Base-by-base conservation (phyloP, 2,329 filamentous ascomycete genomes). In the Diaporthe sp. region DNA sequence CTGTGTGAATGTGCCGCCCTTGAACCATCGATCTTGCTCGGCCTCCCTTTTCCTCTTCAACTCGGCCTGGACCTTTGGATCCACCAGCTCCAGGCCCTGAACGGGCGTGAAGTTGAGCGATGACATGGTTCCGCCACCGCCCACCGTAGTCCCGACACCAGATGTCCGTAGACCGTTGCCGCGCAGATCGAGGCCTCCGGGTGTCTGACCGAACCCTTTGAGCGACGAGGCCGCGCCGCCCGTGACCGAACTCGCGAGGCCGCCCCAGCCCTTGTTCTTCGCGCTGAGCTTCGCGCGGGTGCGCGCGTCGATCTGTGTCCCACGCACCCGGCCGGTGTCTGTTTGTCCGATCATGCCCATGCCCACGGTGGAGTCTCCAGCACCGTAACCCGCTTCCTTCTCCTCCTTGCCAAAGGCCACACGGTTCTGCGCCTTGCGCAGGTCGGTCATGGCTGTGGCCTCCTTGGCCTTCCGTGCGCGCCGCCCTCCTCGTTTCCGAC, bases 321-420 rank as follows among this genome's bases (percentile, higher is more conserved):
- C 93, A 74, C 97, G 94, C 77, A 99, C 94, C 17, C 94, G 92
- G n/a, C 97, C 97, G 78, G 96, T 95, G 82, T 96, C 94, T 78
- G 92, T 88, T 81, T 95, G 93, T 0, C 97, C 97, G 77, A 99
- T 96, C 97, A 98, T 98, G 74, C 97, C 97, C 83, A 99, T 87
- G 39, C 97, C 97, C 76, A 93, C 92, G 0, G 96, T 98, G 73
- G 91, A 91, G 79, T 98, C 95, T 69, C 95, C 95, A 0, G 92
- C 92, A 49, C 95, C 96, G 82, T 97, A 98, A 44, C 96, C 96
- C 1, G 97, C 93, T 84, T 99, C 97, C 80, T 92, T 93, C 85
- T 99, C 97, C 84, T 98, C 96, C 83, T 98, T 97, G 75, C 96
- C 96, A 81, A 99, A 99, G 0, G 93, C 95, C 91, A 99, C 93